phyloP scores from a whole-genome alignment of 129 eudicot species.

The Artemisia tridentata region DNA sequence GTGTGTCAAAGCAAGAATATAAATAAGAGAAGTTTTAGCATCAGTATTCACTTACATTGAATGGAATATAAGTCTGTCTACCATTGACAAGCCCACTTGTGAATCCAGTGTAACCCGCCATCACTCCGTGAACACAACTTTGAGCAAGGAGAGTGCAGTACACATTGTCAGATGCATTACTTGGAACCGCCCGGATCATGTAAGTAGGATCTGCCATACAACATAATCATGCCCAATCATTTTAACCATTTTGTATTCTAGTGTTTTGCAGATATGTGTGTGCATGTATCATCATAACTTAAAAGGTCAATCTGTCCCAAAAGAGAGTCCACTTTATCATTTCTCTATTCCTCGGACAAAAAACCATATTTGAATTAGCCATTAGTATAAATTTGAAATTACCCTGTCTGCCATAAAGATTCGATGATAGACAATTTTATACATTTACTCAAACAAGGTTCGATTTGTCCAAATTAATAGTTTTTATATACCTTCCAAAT shows the following conservation, averaged over 20 bases:
- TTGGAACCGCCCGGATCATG: slow-evolving; percentile 92
- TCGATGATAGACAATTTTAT: not conserved
- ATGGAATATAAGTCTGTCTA: slow-evolving; percentile 80
- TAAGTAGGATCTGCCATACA: slow-evolving; percentile 80
- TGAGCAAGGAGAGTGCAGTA: slow-evolving; percentile 95
- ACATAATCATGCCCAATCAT: slow-evolving; percentile 14
- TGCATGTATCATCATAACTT: not conserved
- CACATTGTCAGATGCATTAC: slow-evolving; percentile 91
- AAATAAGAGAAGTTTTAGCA: not conserved
- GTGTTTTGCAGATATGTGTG: not conserved
- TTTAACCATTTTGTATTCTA: not conserved
- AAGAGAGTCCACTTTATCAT: not conserved
- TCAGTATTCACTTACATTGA: slow-evolving; percentile 50
- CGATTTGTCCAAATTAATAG: not conserved
- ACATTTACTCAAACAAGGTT: not conserved
- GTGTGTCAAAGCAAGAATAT: not conserved
- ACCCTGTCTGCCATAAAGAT: slow-evolving; percentile 7
- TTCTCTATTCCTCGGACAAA: not conserved
- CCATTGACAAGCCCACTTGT: slow-evolving; percentile 80
- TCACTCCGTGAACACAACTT: slow-evolving; percentile 96
- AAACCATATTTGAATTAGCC: not conserved
- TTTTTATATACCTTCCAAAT: not conserved
- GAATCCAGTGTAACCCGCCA: slow-evolving; percentile 89
- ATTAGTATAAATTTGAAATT: not conserved
- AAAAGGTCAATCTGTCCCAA: not conserved